Conservation (phyloP, 805 yeast species). For the Suhomyces emberorum region DNA sequence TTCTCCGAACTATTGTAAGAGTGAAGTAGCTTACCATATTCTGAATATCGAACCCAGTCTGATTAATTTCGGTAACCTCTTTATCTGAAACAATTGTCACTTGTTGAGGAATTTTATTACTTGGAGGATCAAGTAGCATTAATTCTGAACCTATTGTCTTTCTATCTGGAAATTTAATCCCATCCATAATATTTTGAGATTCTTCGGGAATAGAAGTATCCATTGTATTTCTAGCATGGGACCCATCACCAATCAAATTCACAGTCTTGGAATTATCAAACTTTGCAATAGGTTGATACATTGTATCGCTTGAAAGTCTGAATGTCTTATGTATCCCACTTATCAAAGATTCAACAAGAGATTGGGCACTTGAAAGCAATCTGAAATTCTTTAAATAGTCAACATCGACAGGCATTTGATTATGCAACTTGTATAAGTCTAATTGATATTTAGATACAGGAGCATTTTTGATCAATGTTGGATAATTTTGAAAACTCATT, state of each 20-base stretch:
- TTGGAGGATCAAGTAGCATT: constrained; percentile 4
- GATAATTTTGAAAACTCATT: constrained; percentile 71
- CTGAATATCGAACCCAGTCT: not conserved
- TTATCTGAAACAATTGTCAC: not conserved
- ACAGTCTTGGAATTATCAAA: constrained; percentile 15
- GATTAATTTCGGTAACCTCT: not conserved
- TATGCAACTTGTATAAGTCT: constrained; percentile 25
- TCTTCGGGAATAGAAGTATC: constrained; percentile 4
- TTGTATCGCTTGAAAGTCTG: constrained; percentile 25
- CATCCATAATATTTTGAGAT: constrained; percentile 33
- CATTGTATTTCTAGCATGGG: no score
- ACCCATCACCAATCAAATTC: constrained; percentile 27
- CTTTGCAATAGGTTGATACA: constrained; percentile 35
- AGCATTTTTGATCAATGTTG: constrained; percentile 77
- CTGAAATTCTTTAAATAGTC: constrained; percentile 18
- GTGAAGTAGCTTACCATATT: constrained; percentile 4
- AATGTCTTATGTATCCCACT: constrained; percentile 37
- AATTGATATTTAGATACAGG: constrained; percentile 65
- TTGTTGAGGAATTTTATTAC: not conserved
- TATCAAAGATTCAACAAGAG: constrained; percentile 24
- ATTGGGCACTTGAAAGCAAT: constrained; percentile 11
- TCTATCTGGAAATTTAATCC: constrained; percentile 29
- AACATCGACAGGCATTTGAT: constrained; percentile 13
- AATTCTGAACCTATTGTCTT: constrained; percentile 8
- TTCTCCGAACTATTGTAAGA: constrained; percentile 18